Conservation (phyloP, 106 monocot species). For the Acanthochlamys bracteata region DNA sequence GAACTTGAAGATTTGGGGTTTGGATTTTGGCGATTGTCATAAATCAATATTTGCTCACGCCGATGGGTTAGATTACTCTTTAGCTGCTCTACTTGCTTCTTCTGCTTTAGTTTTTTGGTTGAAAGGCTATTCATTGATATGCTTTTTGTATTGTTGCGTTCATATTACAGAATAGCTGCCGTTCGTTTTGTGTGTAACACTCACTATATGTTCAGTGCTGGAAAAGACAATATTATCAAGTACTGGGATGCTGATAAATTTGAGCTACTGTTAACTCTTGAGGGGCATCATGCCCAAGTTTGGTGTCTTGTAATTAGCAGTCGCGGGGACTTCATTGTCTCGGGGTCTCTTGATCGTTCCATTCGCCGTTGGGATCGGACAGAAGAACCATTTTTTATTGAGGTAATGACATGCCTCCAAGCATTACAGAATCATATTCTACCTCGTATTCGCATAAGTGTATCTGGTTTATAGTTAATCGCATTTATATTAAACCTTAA, state of each 20-base stretch:
- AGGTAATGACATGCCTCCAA: conserved; percentile 31
- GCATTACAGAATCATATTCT: no score
- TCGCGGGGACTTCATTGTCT: conserved; percentile 86
- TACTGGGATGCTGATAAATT: conserved; percentile 99
- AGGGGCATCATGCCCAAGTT: conserved; percentile 94
- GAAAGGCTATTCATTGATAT: no score
- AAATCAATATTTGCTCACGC: conserved; percentile 91
- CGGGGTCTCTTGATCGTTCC: conserved; percentile 96
- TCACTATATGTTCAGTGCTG: conserved; percentile 92
- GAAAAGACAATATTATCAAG: conserved; percentile 86
- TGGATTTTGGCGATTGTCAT: conserved; percentile 97
- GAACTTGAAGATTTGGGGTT: conserved; percentile 95
- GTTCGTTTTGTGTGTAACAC: conserved; percentile 85
- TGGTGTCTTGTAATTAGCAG: conserved; percentile 81
- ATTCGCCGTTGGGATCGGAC: conserved; percentile 96
- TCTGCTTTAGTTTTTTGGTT: background rate
- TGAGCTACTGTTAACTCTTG: conserved; percentile 76
- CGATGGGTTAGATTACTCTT: conserved; percentile 60
- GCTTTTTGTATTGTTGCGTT: no score
- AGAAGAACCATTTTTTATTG: conserved; percentile 79
- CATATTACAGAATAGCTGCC: conserved; percentile 76
- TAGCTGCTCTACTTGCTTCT: background rate
- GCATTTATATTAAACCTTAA: background rate
- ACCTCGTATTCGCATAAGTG: no score
- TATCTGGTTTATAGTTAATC: background rate